A percentile compares a stretch with the other conserved stretches of the same genome.
Evolutionary conservation across 495 filamentous ascomycete genomes (phyloP).

Genomic region (Astrocystis sublimbata): DNA sequence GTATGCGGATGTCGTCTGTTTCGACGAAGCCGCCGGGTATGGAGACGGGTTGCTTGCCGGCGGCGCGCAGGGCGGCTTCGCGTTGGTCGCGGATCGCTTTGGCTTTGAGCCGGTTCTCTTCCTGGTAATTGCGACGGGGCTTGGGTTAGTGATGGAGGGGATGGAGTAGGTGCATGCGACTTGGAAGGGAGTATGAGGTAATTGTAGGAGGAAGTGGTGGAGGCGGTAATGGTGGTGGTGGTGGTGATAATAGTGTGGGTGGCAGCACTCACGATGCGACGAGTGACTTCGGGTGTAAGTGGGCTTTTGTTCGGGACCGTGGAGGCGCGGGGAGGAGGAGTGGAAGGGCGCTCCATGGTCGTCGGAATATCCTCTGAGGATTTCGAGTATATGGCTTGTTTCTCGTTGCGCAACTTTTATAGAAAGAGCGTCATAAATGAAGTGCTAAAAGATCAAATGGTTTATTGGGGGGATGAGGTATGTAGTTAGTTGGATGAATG

Average conservation of each 20-base stretch:
- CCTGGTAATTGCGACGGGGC: conserved; percentile 56
- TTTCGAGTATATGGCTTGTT: neutral
- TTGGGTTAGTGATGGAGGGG: neutral
- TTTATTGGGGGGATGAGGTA: neutral
- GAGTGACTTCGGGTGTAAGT: conserved; percentile 72
- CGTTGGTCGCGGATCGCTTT: conserved; percentile 79
- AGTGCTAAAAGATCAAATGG: neutral
- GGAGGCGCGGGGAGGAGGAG: conserved; percentile 55
- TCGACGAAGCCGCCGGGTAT: conserved; percentile 41
- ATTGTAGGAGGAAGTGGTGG: no score
- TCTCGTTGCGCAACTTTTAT: neutral
- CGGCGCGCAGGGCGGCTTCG: conserved; percentile 54
- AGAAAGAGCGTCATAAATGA: neutral
- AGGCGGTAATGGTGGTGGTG: no score
- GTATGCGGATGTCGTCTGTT: conserved; percentile 37
- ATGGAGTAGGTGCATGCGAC: neutral
- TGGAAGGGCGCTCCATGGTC: conserved; percentile 52
- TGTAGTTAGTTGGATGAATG: neutral
- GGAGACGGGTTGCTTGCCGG: conserved; percentile 24
- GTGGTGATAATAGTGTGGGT: no score
- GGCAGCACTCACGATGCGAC: conserved; percentile 59
- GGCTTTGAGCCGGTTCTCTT: conserved; percentile 86
- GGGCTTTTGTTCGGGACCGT: conserved; percentile 41
- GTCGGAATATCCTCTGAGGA: neutral
- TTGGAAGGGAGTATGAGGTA: no score